phyloP scores from a whole-genome alignment of 306 rosid genomes.

The Ziziphus jujuba region DNA sequence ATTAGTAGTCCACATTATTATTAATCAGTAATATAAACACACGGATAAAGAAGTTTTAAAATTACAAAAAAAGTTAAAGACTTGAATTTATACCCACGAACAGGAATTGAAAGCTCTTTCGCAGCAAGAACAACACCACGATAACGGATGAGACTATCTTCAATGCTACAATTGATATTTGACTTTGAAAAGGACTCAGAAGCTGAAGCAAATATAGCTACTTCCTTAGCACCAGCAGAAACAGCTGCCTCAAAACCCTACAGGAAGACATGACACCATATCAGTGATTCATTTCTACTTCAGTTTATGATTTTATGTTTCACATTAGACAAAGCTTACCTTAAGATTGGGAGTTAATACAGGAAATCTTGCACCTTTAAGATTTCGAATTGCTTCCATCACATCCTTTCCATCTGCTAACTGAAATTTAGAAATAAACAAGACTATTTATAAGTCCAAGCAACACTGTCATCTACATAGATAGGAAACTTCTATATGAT shows the following conservation, averaged over 20 bases:
- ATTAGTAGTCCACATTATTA: background rate
- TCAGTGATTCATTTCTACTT: slow-evolving; percentile 6
- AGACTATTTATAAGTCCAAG: background rate
- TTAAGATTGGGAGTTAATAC: slow-evolving; percentile 83
- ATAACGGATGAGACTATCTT: slow-evolving; percentile 73
- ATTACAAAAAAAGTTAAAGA: background rate
- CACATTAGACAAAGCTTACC: slow-evolving; percentile 43
- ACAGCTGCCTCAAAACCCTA: slow-evolving; percentile 95
- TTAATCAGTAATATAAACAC: too few relatives aligned
- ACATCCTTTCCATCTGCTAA: slow-evolving; percentile 93
- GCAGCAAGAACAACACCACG: slow-evolving; percentile 71
- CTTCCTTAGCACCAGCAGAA: slow-evolving; percentile 91
- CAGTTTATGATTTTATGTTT: slow-evolving; percentile 6
- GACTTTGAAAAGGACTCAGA: slow-evolving; percentile 87
- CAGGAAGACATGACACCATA: slow-evolving; percentile 16
- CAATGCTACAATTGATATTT: slow-evolving; percentile 76
- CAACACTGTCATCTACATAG: background rate
- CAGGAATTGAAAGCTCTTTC: slow-evolving; percentile 60
- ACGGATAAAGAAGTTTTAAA: background rate
- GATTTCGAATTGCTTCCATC: slow-evolving; percentile 59
- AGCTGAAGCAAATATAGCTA: slow-evolving; percentile 89
- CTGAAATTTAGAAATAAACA: slow-evolving; percentile 34
- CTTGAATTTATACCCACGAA: slow-evolving; percentile 68
- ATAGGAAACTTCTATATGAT: background rate
- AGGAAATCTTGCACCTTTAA: slow-evolving; percentile 76